Conservation (phyloP, 805 yeast species). For the Wickerhamiella musiphila region DNA sequence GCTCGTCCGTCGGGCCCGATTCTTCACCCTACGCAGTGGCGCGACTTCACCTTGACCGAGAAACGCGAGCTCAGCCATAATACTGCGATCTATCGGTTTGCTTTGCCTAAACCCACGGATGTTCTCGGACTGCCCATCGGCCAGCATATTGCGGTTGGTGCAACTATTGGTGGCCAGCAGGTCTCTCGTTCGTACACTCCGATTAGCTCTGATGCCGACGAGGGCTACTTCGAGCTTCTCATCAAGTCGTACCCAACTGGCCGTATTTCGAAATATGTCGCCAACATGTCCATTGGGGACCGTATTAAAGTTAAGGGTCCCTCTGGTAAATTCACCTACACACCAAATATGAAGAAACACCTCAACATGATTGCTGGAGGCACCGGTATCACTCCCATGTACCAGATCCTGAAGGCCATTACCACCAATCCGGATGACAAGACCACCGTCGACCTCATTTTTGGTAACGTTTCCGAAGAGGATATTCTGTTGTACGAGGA, state of each 20-base stretch:
- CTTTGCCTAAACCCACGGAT: conserved; percentile 57
- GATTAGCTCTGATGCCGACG: conserved; percentile 47
- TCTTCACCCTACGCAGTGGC: conserved; percentile 46
- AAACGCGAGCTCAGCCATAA: conserved; percentile 65
- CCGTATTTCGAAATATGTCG: conserved; percentile 60
- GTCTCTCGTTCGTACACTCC: conserved; percentile 83
- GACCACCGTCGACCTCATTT: conserved; percentile 57
- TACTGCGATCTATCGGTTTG: conserved; percentile 64
- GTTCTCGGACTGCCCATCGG: conserved; percentile 83
- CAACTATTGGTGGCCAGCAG: conserved; percentile 61
- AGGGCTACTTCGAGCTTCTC: conserved; percentile 70
- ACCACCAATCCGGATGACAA: conserved; percentile 58
- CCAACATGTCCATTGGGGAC: conserved; percentile 62
- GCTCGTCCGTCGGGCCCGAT: conserved; percentile 21
- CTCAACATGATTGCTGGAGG: conserved; percentile 94
- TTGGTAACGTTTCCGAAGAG: conserved; percentile 63
- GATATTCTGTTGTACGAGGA: conserved; percentile 73
- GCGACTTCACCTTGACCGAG: conserved; percentile 61
- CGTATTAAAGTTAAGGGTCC: conserved; percentile 56
- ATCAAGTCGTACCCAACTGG: conserved; percentile 76
- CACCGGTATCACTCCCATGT: conserved; percentile 83
- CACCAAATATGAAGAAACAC: conserved; percentile 55
- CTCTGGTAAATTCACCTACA: conserved; percentile 71
- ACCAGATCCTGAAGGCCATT: conserved; percentile 72
- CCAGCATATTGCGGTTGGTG: conserved; percentile 74